Percentiles rank a stretch among this genome's conserved stretches.
Evolutionary conservation across 306 rosid genomes (phyloP).

Genomic region (Cucurbita argyrosperma): DNA sequence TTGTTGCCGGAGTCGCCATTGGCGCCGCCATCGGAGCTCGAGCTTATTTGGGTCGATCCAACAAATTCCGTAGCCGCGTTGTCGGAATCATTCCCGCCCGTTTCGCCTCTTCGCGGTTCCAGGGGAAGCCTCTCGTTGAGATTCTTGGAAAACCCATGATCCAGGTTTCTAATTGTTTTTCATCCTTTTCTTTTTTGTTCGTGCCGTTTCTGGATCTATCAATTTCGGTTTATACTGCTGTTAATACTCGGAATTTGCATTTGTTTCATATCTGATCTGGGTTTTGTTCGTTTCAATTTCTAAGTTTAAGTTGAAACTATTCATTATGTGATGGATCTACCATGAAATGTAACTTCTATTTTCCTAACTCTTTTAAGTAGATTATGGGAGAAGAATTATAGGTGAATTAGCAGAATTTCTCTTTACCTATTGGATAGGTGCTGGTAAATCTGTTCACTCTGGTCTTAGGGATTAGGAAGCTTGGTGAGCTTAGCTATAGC

Average conservation of each 20-base stretch:
- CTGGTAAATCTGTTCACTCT: not conserved
- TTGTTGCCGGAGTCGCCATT: slow-evolving; percentile 55
- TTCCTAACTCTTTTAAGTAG: not conserved
- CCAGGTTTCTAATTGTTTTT: slow-evolving; percentile 33
- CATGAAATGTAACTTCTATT: not conserved
- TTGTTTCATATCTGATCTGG: not conserved
- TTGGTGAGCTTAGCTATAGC: not conserved
- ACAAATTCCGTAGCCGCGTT: slow-evolving; percentile 72
- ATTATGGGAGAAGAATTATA: not conserved
- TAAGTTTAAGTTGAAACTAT: not conserved
- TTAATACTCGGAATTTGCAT: not conserved
- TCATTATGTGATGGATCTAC: not conserved
- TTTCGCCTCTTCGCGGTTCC: slow-evolving; percentile 66
- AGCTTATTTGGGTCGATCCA: slow-evolving; percentile 30
- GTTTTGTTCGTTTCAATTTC: not conserved
- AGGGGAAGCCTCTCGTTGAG: slow-evolving; percentile 75
- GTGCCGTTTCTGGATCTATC: not conserved
- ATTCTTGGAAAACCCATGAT: slow-evolving; percentile 98
- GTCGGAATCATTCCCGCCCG: slow-evolving; percentile 92
- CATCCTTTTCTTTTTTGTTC: not conserved
- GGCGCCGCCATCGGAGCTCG: slow-evolving; percentile 68
- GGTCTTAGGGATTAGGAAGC: not conserved
- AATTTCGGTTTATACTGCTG: not conserved
- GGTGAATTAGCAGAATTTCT: not conserved
- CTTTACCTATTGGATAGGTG: not conserved